phyloP scores from a whole-genome alignment of 768 basidiomycete genomes.

The Psilocybe cyanescens region DNA sequence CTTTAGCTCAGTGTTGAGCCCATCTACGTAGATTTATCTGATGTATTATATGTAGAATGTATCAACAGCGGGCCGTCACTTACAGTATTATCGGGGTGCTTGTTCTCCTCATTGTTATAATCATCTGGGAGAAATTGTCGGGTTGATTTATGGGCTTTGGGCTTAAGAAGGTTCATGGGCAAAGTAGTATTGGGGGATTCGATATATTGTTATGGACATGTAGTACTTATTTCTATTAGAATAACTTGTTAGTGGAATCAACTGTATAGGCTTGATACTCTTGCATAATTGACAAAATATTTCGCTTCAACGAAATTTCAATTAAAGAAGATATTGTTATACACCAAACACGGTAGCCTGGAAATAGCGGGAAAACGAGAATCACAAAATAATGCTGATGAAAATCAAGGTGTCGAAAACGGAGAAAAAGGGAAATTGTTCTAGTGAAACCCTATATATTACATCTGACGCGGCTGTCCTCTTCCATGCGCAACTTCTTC shows the following conservation, averaged over 20 bases:
- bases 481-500: conserved; percentile 34
- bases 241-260: neutral
- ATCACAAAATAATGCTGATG: conserved; percentile 16
- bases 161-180: neutral
- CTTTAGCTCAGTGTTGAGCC: conserved; percentile 13
- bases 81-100: conserved; percentile 86
- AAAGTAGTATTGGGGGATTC: neutral
- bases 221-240: conserved; percentile 3
- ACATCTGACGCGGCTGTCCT: conserved; percentile 31
- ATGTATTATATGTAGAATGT: conserved; percentile 72
- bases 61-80: conserved; percentile 92
- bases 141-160: conserved; percentile 22
- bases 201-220: neutral
- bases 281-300: neutral
- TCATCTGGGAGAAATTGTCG: conserved; percentile 78
- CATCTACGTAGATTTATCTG: conserved; percentile 38
- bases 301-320: neutral
- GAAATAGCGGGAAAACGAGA: conserved; percentile 11
- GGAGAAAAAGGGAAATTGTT: conserved; percentile 12
- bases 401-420: conserved; percentile 5
- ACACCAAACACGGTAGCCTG: conserved; percentile 17
- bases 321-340: conserved; percentile 9
- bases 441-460: conserved; percentile 23
- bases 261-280: neutral
- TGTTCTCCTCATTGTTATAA: conserved; percentile 78